Base-by-base conservation (phyloP, 2,329 filamentous ascomycete species). In the Aspergillus phoenicis region DNA sequence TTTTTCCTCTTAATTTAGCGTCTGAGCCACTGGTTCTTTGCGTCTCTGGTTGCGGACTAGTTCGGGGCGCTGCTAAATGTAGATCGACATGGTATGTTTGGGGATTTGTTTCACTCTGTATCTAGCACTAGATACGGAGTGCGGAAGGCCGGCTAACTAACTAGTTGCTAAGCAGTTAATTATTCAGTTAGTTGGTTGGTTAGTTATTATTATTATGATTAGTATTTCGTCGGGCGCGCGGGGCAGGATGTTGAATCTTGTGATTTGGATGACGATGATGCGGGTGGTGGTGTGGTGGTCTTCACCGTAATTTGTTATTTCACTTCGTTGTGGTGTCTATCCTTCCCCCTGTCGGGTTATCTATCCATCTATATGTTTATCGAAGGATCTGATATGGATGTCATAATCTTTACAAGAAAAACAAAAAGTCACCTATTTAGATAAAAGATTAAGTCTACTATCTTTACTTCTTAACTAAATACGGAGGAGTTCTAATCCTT, bases 51-150 rank as follows among this genome's bases (percentile, higher is more conserved):
- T 43, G 7, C 24, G 52, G 38, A 20, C 52, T 55, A 28, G 24
- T 4, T 26, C 13, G 24, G 24, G 38, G 39, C 26, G 52, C 52
- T 55, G 52, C 52, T 55, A 55, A 55, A 45, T 55, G 52, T 55
- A 55, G 52, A 55, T 55, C 52, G 52, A 24, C 38, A 55, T 43
- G 38, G n/a, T 20, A 45, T 22, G 17, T 45, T 20, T 55, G 28
- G 11, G 45, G 38, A 41, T 55, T 36, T 28, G 52, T 55, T 55
- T 55, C 39, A 45, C 13, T 41, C 6, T 55, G 26, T 26, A 15
- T 26, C 22, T 17, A 8, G 22, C 33, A 20, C 15, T 28, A 17
- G 36, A 8, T 10, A 36, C 33, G 33, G 33, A 36, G 33, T 36
- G 33, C 11, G 33, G 33, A 36, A 36, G 33, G 33, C 33, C 33